A percentile compares a stretch with the other conserved stretches of the same genome.
Evolutionary conservation across 768 basidiomycete species (phyloP).

Genomic region (Lactarius quietus): DNA sequence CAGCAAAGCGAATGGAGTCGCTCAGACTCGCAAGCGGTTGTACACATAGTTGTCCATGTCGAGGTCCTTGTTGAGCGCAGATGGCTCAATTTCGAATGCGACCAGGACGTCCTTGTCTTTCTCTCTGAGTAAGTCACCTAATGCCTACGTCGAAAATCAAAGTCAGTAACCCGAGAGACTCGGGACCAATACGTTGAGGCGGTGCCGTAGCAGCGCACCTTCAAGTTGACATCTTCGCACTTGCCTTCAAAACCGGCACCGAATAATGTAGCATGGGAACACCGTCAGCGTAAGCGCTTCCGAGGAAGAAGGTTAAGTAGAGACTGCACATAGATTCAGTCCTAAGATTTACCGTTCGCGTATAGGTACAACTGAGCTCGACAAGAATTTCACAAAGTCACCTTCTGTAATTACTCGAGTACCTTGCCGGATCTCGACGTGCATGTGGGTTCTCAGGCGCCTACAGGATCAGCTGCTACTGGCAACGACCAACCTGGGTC

Average conservation of each 20-base stretch:
- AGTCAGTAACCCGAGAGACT: not conserved
- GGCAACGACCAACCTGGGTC: no score
- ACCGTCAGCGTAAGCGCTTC: not conserved
- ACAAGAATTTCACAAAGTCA: conserved; percentile 36
- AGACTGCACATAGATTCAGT: not conserved
- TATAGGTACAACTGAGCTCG: not conserved
- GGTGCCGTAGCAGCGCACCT: conserved; percentile 28
- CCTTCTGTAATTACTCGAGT: conserved; percentile 30
- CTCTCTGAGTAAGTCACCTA: conserved; percentile 34
- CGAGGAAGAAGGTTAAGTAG: not conserved
- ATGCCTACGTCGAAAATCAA: conserved; percentile 35
- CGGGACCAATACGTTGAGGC: not conserved
- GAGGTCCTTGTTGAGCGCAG: conserved; percentile 7
- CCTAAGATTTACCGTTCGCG: not conserved
- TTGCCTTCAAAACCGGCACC: conserved; percentile 33
- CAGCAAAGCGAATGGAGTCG: conserved; percentile 32
- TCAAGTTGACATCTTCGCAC: conserved; percentile 46
- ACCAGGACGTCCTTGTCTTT: conserved; percentile 39
- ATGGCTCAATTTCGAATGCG: conserved; percentile 35
- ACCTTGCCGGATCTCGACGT: no score
- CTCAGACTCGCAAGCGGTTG: conserved; percentile 40
- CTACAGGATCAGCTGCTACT: no score
- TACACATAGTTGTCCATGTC: conserved; percentile 40
- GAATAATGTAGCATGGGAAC: not conserved
- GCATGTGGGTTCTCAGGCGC: no score